Base-by-base conservation (phyloP, 139 green algal species). In the Gonium pectorale region DNA sequence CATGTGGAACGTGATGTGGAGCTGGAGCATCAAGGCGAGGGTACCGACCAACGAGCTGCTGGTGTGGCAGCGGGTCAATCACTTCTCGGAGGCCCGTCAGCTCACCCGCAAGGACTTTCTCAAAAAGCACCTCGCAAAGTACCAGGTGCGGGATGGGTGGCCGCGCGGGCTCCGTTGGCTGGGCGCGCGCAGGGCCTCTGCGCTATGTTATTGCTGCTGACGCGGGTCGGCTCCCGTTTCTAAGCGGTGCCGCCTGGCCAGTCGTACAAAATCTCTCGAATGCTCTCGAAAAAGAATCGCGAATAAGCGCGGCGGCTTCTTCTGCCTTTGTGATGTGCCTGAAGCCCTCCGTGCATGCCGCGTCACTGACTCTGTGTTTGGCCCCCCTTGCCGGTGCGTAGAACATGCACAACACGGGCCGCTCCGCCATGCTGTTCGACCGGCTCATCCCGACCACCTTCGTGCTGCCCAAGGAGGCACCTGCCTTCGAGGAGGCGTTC, bases 101-200 rank as follows among this genome's bases (percentile, higher is more conserved):
- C 79, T 94, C 15, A 92, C 90, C 40, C 86, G 90, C 40, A 94
- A 94, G 81, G 90, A 94, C 85, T 73, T 92, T 60, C 87, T 94
- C 33, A 92, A 91, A 59, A 82, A 79, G 68, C 89, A 94, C 81
- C 79, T 94, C 6, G 81, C 84, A 6, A 79, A 85, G 35, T 89
- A 89, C 85, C 86, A 91, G 88, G 88, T 88, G 67, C 52, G 60
- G 26, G 11, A 3, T 2, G 15, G 31, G 49, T n/a, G n/a, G n/a
- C n/a, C n/a, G n/a, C n/a, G n/a, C n/a, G n/a, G n/a, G n/a, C n/a
- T n/a, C n/a, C n/a, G n/a, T n/a, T n/a, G n/a, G n/a, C n/a, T n/a
- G n/a, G n/a, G n/a, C n/a, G n/a, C n/a, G n/a, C n/a, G n/a, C n/a
- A n/a, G n/a, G n/a, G n/a, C n/a, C n/a, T n/a, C n/a, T n/a, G n/a